phyloP scores from a whole-genome alignment of 1,139 yeast genomes.

The Wickerhamomyces sp. region DNA sequence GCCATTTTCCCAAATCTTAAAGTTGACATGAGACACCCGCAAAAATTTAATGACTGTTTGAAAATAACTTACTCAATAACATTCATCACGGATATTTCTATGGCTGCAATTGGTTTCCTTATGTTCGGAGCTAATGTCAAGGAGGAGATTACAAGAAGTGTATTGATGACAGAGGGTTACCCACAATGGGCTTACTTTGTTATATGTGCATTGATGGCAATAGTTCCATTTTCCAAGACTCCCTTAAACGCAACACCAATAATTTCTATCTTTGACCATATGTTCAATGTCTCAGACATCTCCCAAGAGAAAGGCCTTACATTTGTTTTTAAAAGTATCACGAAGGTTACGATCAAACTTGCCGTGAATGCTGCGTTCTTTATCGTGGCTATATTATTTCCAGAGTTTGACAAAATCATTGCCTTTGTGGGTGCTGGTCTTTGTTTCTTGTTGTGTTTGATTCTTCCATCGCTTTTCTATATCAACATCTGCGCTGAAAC shows the following conservation, averaged over 20 bases:
- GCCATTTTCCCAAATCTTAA: constrained; percentile 79
- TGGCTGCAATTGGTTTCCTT: constrained; percentile 76
- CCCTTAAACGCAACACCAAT: constrained; percentile 88
- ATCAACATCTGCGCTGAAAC: constrained; percentile 48
- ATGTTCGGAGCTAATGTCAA: constrained; percentile 79
- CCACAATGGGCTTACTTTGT: constrained; percentile 61
- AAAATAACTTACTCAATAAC: constrained; percentile 61
- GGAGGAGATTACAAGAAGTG: constrained; percentile 80
- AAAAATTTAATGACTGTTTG: constrained; percentile 44
- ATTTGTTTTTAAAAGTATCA: constrained; percentile 9
- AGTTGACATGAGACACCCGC: constrained; percentile 78
- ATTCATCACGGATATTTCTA: constrained; percentile 61
- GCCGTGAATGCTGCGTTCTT: constrained; percentile 39
- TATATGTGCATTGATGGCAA: constrained; percentile 67
- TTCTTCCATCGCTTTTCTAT: constrained; percentile 72
- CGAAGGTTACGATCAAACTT: constrained; percentile 28
- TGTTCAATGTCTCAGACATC: constrained; percentile 31
- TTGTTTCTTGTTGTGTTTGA: constrained; percentile 75
- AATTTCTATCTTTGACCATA: constrained; percentile 57
- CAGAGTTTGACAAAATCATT: constrained; percentile 77
- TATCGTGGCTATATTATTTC: constrained; percentile 52
- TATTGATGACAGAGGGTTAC: constrained; percentile 65
- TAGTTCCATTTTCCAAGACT: constrained; percentile 82
- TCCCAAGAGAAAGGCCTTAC: constrained; percentile 22
- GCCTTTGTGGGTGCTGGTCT: constrained; percentile 80